Percentiles rank a stretch among this genome's conserved stretches.
These are phyloP conservation scores for Primulina huaijiensis DNA, from an alignment of 257 asterid genomes.

Conservation along the genomic window DNA sequence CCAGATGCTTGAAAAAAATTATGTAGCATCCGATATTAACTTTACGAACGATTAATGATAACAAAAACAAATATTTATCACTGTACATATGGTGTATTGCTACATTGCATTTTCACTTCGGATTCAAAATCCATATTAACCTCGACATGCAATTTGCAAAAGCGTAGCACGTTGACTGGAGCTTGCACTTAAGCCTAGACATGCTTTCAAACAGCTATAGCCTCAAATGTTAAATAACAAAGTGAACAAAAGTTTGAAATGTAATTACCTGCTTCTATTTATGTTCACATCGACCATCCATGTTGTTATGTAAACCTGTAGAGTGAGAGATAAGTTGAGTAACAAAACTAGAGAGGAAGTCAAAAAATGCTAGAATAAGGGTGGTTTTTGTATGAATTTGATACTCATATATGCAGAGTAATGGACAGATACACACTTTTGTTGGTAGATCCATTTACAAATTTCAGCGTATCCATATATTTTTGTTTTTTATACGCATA, in stretches of 20 bases:
- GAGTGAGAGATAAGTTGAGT: slow-evolving; percentile 1
- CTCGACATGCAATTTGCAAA: neutral
- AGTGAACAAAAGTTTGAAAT: neutral
- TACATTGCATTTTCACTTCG: too few relatives aligned
- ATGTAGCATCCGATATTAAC: too few relatives aligned
- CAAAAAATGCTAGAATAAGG: neutral
- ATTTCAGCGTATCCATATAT: neutral
- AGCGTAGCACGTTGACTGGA: too few relatives aligned
- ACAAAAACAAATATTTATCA: too few relatives aligned
- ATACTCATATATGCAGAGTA: neutral
- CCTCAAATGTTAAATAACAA: slow-evolving; percentile 2
- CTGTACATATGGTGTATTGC: neutral
- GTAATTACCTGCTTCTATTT: slow-evolving; percentile 50
- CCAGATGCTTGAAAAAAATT: neutral
- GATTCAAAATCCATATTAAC: neutral
- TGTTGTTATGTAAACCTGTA: slow-evolving; percentile 68
- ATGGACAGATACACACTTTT: neutral
- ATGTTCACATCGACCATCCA: slow-evolving; percentile 77
- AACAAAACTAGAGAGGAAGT: neutral
- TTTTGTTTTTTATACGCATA: neutral
- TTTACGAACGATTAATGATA: too few relatives aligned
- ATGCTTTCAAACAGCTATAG: neutral
- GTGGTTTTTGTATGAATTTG: neutral
- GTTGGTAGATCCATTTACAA: neutral
- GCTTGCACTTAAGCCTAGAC: neutral